Evolutionary conservation across 805 yeast genomes (phyloP).

Genomic region (Suhomyces sp.): DNA sequence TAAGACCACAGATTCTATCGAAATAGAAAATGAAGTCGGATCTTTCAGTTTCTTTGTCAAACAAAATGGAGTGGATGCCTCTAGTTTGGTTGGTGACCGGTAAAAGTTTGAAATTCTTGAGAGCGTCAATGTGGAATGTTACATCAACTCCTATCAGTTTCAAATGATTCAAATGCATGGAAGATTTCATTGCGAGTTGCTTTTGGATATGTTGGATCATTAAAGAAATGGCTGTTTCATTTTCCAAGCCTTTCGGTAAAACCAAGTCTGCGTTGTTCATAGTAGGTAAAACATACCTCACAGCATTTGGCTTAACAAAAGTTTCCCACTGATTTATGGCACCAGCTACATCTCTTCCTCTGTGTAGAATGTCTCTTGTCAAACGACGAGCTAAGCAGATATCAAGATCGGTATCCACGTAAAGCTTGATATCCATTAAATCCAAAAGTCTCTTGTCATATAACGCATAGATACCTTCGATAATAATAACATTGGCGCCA

Average conservation of each 20-base stretch:
- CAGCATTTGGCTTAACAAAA: constrained; percentile 92
- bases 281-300: constrained; percentile 69
- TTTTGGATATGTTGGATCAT: constrained; percentile 76
- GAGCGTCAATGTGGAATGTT: constrained; percentile 28
- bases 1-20: constrained; percentile 71
- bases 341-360: constrained; percentile 84
- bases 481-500: constrained; percentile 89
- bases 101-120: constrained; percentile 35
- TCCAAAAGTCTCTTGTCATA: constrained; percentile 67
- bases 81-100: constrained; percentile 62
- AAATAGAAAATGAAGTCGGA: constrained; percentile 86
- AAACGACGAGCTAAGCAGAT: constrained; percentile 87
- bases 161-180: constrained; percentile 64
- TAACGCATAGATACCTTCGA: constrained; percentile 89
- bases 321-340: constrained; percentile 86
- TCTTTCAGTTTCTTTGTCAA: constrained; percentile 53
- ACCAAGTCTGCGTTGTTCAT: constrained; percentile 80
- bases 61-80: constrained; percentile 70
- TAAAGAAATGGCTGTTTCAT: constrained; percentile 73
- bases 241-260: constrained; percentile 89
- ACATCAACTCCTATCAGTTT: constrained; percentile 51
- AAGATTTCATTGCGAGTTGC: constrained; percentile 65
- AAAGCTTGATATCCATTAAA: constrained; percentile 82
- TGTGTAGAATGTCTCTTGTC: constrained; percentile 77
- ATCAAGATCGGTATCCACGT: constrained; percentile 92